Conservation (phyloP, 345 rosid genomes). For the Syzygium jambos region DNA sequence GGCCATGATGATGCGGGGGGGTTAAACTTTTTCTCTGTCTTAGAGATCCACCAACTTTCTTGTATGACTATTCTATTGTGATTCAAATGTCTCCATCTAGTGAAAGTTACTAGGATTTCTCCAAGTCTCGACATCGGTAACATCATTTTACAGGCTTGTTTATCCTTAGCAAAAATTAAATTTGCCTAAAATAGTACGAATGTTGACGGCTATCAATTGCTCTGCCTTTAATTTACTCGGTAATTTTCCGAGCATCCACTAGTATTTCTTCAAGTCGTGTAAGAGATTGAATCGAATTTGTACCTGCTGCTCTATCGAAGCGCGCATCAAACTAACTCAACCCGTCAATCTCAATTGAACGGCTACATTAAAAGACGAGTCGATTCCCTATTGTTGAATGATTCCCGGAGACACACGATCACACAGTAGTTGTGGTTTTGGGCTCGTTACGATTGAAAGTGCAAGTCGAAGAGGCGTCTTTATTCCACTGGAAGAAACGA, state of each 20-base stretch:
- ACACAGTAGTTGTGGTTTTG: background rate
- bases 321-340: background rate
- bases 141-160: background rate
- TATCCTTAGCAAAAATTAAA: background rate
- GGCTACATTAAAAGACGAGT: no score
- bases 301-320: background rate
- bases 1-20: background rate
- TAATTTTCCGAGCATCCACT: background rate
- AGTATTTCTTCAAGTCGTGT: background rate
- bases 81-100: background rate
- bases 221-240: background rate
- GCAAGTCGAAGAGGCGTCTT: background rate
- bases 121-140: background rate
- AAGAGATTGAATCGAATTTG: background rate
- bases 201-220: background rate
- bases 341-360: fast-evolving
- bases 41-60: background rate
- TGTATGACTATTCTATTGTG: background rate
- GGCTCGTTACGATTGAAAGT: background rate
- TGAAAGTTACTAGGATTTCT: background rate
- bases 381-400: no score
- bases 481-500: background rate
- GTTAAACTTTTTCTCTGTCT: background rate
- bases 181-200: background rate
- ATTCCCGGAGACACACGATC: background rate